Percentiles rank a stretch among this genome's conserved stretches.
Evolutionary conservation across 2,329 filamentous ascomycete genomes (phyloP).

Genomic region (Myriosclerotinia scirpicola): DNA sequence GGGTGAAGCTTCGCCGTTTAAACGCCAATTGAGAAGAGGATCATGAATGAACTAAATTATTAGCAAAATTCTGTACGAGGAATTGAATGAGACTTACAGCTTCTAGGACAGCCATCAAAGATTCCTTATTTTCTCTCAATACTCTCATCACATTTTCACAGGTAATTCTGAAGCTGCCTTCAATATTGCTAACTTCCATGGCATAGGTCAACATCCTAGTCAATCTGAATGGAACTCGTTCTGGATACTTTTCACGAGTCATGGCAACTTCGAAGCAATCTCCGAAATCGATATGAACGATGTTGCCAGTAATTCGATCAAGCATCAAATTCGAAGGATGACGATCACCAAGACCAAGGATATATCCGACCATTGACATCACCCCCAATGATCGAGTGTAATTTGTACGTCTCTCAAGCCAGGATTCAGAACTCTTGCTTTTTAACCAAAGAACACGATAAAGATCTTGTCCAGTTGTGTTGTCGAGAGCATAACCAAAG

Average conservation of each 20-base stretch:
- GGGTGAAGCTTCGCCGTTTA: slow-evolving; percentile 64
- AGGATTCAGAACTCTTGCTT: slow-evolving; percentile 96
- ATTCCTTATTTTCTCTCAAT: slow-evolving; percentile 94
- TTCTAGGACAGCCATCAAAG: slow-evolving; percentile 96
- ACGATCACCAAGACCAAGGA: slow-evolving; percentile 91
- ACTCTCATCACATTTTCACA: slow-evolving; percentile 99
- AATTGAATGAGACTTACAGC: slow-evolving; percentile 65
- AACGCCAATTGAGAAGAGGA: slow-evolving; percentile 95
- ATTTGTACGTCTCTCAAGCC: slow-evolving; percentile 97
- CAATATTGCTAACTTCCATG: slow-evolving; percentile 99
- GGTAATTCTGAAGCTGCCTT: slow-evolving; percentile 96
- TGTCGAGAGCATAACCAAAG: slow-evolving; percentile 97
- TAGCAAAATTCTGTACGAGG: slow-evolving; percentile 22
- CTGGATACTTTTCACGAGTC: slow-evolving; percentile 98
- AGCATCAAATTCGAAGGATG: slow-evolving; percentile 98
- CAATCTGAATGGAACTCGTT: slow-evolving; percentile 94
- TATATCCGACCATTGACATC: slow-evolving; percentile 99
- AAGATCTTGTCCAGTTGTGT: slow-evolving; percentile 96
- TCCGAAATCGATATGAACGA: slow-evolving; percentile 98
- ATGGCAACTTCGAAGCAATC: slow-evolving; percentile 99
- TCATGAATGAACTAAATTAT: slow-evolving; percentile 88
- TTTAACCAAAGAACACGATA: slow-evolving; percentile 99
- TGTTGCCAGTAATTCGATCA: slow-evolving; percentile 91
- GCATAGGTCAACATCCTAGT: slow-evolving; percentile 99
- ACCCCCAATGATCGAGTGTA: slow-evolving; percentile 96